phyloP scores from a whole-genome alignment of 1,139 yeast species.

The Protomyces arabidopsidicola region DNA sequence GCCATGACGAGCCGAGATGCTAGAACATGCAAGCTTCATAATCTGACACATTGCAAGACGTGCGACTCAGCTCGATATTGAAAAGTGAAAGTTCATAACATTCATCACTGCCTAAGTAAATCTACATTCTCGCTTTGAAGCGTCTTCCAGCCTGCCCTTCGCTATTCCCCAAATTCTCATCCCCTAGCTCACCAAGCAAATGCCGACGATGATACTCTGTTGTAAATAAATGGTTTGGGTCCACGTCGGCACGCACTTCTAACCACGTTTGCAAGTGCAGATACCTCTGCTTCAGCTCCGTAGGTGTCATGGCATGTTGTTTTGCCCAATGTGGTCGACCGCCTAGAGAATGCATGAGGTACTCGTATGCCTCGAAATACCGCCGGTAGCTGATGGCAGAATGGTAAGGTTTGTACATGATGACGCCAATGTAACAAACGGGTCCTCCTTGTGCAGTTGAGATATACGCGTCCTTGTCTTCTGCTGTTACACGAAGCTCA shows the following conservation, averaged over 20 bases:
- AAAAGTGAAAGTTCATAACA: background rate
- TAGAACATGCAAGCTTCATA: too few relatives aligned
- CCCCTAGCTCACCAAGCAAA: slow-evolving; percentile 8
- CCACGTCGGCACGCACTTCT: slow-evolving; percentile 61
- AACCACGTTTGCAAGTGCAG: slow-evolving; percentile 48
- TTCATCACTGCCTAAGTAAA: background rate
- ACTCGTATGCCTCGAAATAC: slow-evolving; percentile 84
- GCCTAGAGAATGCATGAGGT: slow-evolving; percentile 65
- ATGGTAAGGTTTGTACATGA: slow-evolving; percentile 89
- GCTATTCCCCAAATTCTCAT: background rate
- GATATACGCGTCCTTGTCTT: slow-evolving; percentile 45
- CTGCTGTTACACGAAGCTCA: slow-evolving; percentile 69
- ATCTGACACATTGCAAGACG: background rate
- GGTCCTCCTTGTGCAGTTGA: slow-evolving; percentile 46
- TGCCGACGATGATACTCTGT: slow-evolving; percentile 27
- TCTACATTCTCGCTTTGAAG: slow-evolving; percentile 17
- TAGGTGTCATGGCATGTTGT: slow-evolving; percentile 64
- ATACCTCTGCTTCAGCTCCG: slow-evolving; percentile 39
- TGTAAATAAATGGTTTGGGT: slow-evolving; percentile 76
- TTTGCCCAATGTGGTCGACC: slow-evolving; percentile 99
- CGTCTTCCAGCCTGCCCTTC: slow-evolving; percentile 19
- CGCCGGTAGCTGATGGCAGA: slow-evolving; percentile 65
- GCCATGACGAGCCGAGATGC: too few relatives aligned
- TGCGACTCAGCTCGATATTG: background rate
- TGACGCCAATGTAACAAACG: slow-evolving; percentile 84